Evolutionary conservation across 2,329 filamentous ascomycete genomes (phyloP), one percentile per base, ranked within the genome.

Genomic region (Microdochium paspali): DNA sequence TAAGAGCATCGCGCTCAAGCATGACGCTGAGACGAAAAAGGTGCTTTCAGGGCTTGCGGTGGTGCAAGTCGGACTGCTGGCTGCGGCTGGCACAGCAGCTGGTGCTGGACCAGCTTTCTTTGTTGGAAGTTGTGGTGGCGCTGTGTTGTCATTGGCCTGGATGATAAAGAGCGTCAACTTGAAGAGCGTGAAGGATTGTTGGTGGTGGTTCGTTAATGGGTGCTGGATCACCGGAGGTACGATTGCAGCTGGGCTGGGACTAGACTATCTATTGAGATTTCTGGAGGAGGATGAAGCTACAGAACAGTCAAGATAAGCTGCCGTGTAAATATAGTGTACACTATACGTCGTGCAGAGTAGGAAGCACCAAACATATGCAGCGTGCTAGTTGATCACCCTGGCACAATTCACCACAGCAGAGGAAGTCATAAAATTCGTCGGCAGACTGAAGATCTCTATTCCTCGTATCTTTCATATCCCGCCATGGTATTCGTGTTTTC

Each of bases 1-100:
- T 67, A 94, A 91, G 71, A 88, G 84, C 58, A 93, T 94, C 56
- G 89, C 86, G 1, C 70, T 94, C 32, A 84, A 85, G 61, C 87
- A 94, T 56, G 84, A 87, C 52, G 73, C 77, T 4, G 76, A 90
- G 51, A 90, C 87, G 1, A 94, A 93, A 65, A 69, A 80, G 46
- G 81, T 94, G 9, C 66, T 95, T 49, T 77, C 78, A 1, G 85
- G 83, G 0, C 68, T 93, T 28, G 87, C 84, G 3, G 72, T 76
- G 2, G 70, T 77, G 7, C 88, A 94, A 62, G 67, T 91, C 12
- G 76, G 76, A 2, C 66, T 93, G 13, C 71, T 95, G 30, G 79
- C 79, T 3, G 82, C 77, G 2, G 85, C 87, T 13, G 88, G 89
- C 1, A 63, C 77, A 30, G 79, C 82, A 12, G 74, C 76, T 18